Conservation (phyloP, 495 filamentous ascomycete genomes). For the Aspergillus steynii region DNA sequence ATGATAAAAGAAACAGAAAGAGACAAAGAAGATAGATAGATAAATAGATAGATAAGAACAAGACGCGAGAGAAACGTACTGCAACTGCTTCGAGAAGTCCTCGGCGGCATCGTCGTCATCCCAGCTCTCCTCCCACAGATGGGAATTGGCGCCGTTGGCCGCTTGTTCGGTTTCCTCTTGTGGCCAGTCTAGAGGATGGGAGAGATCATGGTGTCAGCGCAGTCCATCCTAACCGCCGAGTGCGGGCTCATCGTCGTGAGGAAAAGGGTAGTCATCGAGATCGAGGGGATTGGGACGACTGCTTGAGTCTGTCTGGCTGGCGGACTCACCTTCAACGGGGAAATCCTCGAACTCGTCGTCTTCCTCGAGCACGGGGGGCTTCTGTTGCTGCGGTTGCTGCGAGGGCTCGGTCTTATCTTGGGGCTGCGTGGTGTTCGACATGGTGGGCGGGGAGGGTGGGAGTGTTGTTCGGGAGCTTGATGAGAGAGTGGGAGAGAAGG, state of each 20-base stretch:
- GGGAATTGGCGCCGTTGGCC: conserved; percentile 58
- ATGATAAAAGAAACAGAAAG: background rate
- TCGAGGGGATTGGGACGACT: too few relatives aligned
- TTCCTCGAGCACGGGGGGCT: conserved; percentile 77
- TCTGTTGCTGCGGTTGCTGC: conserved; percentile 53
- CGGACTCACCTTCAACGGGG: conserved; percentile 78
- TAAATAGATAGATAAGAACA: background rate
- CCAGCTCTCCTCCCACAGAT: conserved; percentile 99
- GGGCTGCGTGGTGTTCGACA: conserved; percentile 44
- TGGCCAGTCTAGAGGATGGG: conserved; percentile 70
- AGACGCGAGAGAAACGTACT: conserved; percentile 53
- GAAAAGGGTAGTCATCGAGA: too few relatives aligned
- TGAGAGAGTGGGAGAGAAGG: conserved; percentile 1
- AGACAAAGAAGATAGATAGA: background rate
- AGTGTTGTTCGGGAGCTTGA: conserved; percentile 5
- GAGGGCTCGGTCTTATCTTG: conserved; percentile 40
- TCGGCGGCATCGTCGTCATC: conserved; percentile 97
- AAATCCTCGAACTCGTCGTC: conserved; percentile 99
- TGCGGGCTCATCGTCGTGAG: background rate
- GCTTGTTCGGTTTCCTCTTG: conserved; percentile 83
- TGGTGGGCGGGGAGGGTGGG: conserved; percentile 22
- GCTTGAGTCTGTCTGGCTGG: background rate
- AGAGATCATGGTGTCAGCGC: conserved; percentile 9
- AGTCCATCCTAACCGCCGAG: background rate
- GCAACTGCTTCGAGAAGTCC: conserved; percentile 93